Percentiles rank a stretch among this genome's conserved stretches.
Evolutionary conservation across 305 asterid genomes (phyloP).

Genomic region (Rubia peregrina): DNA sequence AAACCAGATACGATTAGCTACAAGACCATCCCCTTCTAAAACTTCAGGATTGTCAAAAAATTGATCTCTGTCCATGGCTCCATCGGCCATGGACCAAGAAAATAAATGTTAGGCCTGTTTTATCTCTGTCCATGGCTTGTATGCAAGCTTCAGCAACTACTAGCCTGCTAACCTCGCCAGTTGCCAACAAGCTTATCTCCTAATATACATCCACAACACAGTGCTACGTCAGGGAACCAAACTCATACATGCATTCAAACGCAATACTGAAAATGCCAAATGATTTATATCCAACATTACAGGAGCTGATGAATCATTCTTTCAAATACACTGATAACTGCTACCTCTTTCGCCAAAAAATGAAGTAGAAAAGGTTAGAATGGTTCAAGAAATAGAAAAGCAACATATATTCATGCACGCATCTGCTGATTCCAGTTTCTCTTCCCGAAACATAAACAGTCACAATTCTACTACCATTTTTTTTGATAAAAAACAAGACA

Average conservation of each 20-base stretch:
- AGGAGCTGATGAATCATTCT: not conserved
- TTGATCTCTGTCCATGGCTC: too few species aligned
- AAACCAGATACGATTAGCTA: too few species aligned
- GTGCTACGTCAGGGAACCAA: not conserved
- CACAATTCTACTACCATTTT: not conserved
- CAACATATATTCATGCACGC: not conserved
- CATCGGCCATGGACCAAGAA: too few species aligned
- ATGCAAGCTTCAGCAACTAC: conserved; percentile 95
- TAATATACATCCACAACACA: conserved; percentile 19
- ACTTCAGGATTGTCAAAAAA: too few species aligned
- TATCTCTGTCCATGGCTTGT: too few species aligned
- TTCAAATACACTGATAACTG: too few species aligned
- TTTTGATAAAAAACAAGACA: not conserved
- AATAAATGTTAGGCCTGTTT: too few species aligned
- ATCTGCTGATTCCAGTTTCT: not conserved
- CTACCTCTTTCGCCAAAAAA: conserved; percentile 7
- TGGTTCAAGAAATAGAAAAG: conserved; percentile 9
- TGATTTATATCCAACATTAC: not conserved
- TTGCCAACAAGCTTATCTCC: conserved; percentile 95
- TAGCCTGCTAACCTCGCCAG: conserved; percentile 91
- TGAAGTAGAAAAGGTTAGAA: conserved; percentile 11
- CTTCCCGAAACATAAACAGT: not conserved
- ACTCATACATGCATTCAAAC: too few species aligned
- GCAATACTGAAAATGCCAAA: not conserved
- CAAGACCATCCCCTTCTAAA: too few species aligned